These are phyloP conservation scores for Magnaporthiopsis rhizophila DNA, from an alignment of 2,329 filamentous ascomycete genomes.

Conservation along the genomic window DNA sequence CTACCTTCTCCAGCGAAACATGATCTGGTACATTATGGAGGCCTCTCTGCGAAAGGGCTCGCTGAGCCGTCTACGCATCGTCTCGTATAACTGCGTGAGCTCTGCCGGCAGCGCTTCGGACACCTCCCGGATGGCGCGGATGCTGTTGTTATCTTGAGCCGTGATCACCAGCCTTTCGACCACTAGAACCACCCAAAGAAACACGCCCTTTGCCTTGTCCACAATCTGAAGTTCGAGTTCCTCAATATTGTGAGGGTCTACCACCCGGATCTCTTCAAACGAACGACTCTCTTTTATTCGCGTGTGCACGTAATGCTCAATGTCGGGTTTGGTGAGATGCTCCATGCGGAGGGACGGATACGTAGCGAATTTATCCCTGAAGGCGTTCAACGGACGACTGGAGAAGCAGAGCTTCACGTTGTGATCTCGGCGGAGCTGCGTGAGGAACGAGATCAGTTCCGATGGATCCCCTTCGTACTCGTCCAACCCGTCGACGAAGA, in stretches of 20 bases:
- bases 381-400: too few relatives aligned
- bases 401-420: too few relatives aligned
- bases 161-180: neutral
- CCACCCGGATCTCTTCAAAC: neutral
- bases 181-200: constrained; percentile 7
- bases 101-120: neutral
- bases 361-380: too few relatives aligned
- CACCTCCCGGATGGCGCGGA: neutral
- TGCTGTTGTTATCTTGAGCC: neutral
- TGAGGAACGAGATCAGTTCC: too few relatives aligned
- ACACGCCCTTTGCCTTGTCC: constrained; percentile 3
- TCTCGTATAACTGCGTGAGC: neutral
- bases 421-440: too few relatives aligned
- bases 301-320: neutral
- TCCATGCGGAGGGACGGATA: too few relatives aligned
- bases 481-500: neutral
- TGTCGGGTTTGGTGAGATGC: too few relatives aligned
- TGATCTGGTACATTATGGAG: constrained; percentile 5
- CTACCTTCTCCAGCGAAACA: neutral
- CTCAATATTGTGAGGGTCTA: neutral
- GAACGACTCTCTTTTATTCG: neutral
- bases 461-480: neutral
- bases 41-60: neutral
- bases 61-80: neutral
- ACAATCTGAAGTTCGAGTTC: neutral